These are phyloP conservation scores for Argentina anserina DNA, from an alignment of 306 rosid species.

Conservation along the genomic window DNA sequence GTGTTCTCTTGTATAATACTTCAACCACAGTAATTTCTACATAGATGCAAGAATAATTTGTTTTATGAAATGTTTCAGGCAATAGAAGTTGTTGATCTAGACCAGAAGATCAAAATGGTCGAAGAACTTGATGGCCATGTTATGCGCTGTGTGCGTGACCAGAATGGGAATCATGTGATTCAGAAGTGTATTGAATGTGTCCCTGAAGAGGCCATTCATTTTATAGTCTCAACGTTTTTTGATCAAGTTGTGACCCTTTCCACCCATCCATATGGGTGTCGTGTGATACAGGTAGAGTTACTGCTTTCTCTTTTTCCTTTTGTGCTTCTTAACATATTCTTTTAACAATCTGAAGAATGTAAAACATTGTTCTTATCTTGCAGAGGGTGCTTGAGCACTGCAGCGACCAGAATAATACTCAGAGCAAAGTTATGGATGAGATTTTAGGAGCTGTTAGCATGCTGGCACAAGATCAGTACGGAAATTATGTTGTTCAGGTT, in stretches of 20 bases:
- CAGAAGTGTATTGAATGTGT: conserved; percentile 96
- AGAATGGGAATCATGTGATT: conserved; percentile 95
- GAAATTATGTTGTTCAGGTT: conserved; percentile 97
- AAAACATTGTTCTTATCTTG: conserved; percentile 14
- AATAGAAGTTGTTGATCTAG: conserved; percentile 95
- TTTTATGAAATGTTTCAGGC: conserved; percentile 44
- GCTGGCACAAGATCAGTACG: conserved; percentile 97
- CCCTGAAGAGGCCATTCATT: conserved; percentile 72
- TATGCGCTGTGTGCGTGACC: conserved; percentile 98
- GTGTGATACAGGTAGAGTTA: conserved; percentile 72
- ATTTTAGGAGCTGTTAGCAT: conserved; percentile 88
- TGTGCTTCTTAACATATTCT: background rate
- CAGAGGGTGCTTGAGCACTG: conserved; percentile 98
- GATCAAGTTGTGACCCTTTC: conserved; percentile 90
- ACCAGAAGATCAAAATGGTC: conserved; percentile 87
- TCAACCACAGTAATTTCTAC: background rate
- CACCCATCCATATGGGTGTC: conserved; percentile 96
- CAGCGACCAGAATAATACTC: conserved; percentile 46
- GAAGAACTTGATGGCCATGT: conserved; percentile 83
- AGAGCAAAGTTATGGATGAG: conserved; percentile 88
- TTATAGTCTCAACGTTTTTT: conserved; percentile 79
- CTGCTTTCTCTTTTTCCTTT: background rate
- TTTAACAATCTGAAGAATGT: background rate
- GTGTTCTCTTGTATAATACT: background rate
- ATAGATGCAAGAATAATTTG: background rate